A percentile compares a stretch with the other conserved stretches of the same genome.
Evolutionary conservation across 1,284 basidiomycete species (phyloP).

Genomic region (Marasmius tenuissimus): DNA sequence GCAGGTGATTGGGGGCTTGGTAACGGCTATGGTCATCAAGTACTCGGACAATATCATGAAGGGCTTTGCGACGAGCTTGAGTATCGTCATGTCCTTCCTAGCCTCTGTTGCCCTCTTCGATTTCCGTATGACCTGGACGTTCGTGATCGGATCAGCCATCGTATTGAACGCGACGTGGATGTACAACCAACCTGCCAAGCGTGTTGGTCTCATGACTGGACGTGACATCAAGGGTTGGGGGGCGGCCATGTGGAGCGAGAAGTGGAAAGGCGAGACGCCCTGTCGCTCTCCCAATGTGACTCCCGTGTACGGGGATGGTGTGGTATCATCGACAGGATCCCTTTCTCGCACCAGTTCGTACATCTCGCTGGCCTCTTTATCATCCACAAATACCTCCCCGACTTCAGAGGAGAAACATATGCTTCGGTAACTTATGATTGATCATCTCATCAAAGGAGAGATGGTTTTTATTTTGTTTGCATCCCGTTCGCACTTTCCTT

Average conservation of each 20-base stretch:
- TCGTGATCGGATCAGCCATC: slow-evolving; percentile 78
- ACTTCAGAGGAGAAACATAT: background rate
- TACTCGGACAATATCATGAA: slow-evolving; percentile 90
- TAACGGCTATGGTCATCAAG: slow-evolving; percentile 88
- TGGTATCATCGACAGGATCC: slow-evolving; percentile 20
- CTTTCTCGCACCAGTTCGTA: slow-evolving; percentile 13
- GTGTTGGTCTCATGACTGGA: slow-evolving; percentile 22
- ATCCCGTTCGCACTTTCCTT: background rate
- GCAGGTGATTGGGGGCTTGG: slow-evolving; percentile 87
- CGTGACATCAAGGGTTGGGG: slow-evolving; percentile 12
- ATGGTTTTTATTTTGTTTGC: background rate
- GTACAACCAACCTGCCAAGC: slow-evolving; percentile 71
- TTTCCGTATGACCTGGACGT: slow-evolving; percentile 83
- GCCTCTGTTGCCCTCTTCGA: slow-evolving; percentile 87
- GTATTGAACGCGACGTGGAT: slow-evolving; percentile 89
- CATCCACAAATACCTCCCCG: slow-evolving; percentile 1
- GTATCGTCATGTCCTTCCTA: slow-evolving; percentile 91
- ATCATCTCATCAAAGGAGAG: background rate
- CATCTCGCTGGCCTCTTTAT: slow-evolving; percentile 9
- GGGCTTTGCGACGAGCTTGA: slow-evolving; percentile 91
- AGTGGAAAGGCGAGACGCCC: slow-evolving; percentile 24
- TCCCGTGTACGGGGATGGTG: slow-evolving; percentile 12
- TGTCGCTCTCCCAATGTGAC: slow-evolving; percentile 18
- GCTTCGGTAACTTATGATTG: background rate
- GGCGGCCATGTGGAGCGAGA: slow-evolving; percentile 26